These are phyloP conservation scores for Conticribra guillardii DNA, from an alignment of 108 stramenopile genomes.

Conservation along the genomic window DNA sequence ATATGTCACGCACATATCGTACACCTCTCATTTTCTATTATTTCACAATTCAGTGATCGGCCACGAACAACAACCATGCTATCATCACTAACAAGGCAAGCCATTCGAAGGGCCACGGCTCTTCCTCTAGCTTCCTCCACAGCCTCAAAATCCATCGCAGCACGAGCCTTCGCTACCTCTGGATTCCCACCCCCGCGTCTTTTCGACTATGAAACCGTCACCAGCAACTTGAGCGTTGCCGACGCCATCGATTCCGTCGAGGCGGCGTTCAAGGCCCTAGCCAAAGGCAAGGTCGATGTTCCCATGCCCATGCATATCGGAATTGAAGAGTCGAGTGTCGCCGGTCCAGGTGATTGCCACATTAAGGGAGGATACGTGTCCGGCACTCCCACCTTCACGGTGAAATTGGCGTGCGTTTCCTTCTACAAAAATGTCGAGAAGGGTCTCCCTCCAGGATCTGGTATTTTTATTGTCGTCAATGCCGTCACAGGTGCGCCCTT, in stretches of 20 bases:
- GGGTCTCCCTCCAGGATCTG: slow-evolving; percentile 84
- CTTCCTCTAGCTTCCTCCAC: background rate
- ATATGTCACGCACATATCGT: too few species aligned
- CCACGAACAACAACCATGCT: background rate
- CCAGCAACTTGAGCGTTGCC: slow-evolving; percentile 70
- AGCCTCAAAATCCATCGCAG: slow-evolving; percentile 5
- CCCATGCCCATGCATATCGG: slow-evolving; percentile 98
- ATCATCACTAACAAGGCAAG: slow-evolving; percentile 1
- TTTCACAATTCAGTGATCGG: too few species aligned
- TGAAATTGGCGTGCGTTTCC: slow-evolving; percentile 89
- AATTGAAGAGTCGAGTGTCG: slow-evolving; percentile 79
- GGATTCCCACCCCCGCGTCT: slow-evolving; percentile 80
- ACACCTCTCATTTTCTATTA: too few species aligned
- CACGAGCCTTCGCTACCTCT: slow-evolving; percentile 43
- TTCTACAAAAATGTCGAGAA: slow-evolving; percentile 94
- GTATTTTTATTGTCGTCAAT: slow-evolving; percentile 92
- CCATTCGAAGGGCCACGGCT: background rate
- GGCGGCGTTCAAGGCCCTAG: slow-evolving; percentile 85
- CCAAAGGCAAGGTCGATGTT: slow-evolving; percentile 92
- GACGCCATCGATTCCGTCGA: slow-evolving; percentile 91
- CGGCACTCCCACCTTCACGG: slow-evolving; percentile 87
- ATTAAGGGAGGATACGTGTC: slow-evolving; percentile 89
- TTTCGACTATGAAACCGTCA: slow-evolving; percentile 87
- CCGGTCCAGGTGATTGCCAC: slow-evolving; percentile 94
- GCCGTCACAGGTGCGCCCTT: slow-evolving; percentile 90